phyloP scores from a whole-genome alignment of 2,329 filamentous ascomycete species.

The Nemania sp. region DNA sequence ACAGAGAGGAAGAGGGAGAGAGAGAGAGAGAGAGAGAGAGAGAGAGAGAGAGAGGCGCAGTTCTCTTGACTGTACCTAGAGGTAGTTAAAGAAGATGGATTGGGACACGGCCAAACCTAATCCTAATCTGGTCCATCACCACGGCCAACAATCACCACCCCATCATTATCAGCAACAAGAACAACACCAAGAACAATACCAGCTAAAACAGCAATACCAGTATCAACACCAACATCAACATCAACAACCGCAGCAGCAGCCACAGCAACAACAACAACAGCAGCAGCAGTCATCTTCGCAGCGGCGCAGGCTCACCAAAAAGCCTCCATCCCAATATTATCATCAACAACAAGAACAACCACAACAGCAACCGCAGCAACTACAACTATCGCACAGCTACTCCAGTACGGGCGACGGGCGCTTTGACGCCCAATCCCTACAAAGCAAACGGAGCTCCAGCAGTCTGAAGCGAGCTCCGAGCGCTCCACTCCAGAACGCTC shows the following conservation, averaged over 20 bases:
- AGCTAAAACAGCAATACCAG: background rate
- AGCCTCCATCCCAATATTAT: slow-evolving; percentile 48
- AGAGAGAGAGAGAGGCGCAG: too few relatives aligned
- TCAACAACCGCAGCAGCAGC: slow-evolving; percentile 1
- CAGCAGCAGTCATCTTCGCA: slow-evolving; percentile 43
- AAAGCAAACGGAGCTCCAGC: slow-evolving; percentile 67
- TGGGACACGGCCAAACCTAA: slow-evolving; percentile 15
- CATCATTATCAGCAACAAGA: background rate
- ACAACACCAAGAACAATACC: background rate
- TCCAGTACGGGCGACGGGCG: slow-evolving; percentile 55
- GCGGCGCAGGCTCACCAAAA: slow-evolving; percentile 67
- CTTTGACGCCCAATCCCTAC: slow-evolving; percentile 61
- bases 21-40: too few relatives aligned
- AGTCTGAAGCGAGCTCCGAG: slow-evolving; percentile 65
- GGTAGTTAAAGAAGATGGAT: slow-evolving; percentile 17
- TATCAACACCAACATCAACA: background rate
- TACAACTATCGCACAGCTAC: slow-evolving; percentile 49
- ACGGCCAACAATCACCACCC: too few relatives aligned
- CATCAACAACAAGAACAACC: slow-evolving; percentile 19
- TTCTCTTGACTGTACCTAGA: too few relatives aligned
- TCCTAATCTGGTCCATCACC: background rate
- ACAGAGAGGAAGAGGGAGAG: too few relatives aligned
- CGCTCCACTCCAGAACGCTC: slow-evolving; percentile 51
- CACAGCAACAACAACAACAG: slow-evolving; percentile 4
- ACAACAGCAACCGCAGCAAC: too few relatives aligned